Conservation (phyloP, 2,329 filamentous ascomycete genomes). For the Amauroascus niger region DNA sequence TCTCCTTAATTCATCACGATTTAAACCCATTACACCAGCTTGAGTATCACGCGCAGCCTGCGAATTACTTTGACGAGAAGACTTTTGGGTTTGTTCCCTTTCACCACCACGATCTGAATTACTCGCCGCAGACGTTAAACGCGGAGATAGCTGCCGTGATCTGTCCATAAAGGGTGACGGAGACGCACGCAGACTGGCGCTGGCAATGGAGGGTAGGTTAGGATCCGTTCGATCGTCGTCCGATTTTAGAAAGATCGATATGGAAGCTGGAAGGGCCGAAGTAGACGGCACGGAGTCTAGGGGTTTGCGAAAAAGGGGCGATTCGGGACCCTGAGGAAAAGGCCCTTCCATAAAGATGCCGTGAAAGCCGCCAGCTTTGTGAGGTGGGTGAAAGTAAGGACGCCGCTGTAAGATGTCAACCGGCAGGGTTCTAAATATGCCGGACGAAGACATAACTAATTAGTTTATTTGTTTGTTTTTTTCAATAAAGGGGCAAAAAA, state of each 20-base stretch:
- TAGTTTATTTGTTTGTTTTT: not conserved
- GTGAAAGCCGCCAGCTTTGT: slow-evolving; percentile 12
- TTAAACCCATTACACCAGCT: slow-evolving; percentile 26
- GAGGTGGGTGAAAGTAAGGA: not conserved
- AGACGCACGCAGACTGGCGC: slow-evolving; percentile 33
- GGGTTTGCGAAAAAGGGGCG: slow-evolving; percentile 27
- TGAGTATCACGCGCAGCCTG: slow-evolving; percentile 37
- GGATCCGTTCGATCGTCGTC: slow-evolving; percentile 28
- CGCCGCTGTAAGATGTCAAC: slow-evolving; percentile 5
- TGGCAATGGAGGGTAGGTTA: slow-evolving; percentile 35
- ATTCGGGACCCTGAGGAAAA: slow-evolving; percentile 36
- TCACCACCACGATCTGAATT: slow-evolving; percentile 32
- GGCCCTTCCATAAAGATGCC: slow-evolving; percentile 36
- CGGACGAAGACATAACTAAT: slow-evolving; percentile 9
- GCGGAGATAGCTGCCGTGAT: slow-evolving; percentile 26
- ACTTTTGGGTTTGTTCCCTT: slow-evolving; percentile 21
- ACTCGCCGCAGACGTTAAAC: slow-evolving; percentile 42
- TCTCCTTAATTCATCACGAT: slow-evolving; percentile 27
- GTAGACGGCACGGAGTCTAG: slow-evolving; percentile 23
- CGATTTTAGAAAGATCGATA: slow-evolving; percentile 29
- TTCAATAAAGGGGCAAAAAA: not conserved
- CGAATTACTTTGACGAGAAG: slow-evolving; percentile 27
- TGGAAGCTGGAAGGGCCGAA: slow-evolving; percentile 25
- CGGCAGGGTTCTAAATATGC: not conserved
- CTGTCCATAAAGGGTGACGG: slow-evolving; percentile 28